Conservation (phyloP, 192 early-diverging fungal species). For the Podila minutissima region DNA sequence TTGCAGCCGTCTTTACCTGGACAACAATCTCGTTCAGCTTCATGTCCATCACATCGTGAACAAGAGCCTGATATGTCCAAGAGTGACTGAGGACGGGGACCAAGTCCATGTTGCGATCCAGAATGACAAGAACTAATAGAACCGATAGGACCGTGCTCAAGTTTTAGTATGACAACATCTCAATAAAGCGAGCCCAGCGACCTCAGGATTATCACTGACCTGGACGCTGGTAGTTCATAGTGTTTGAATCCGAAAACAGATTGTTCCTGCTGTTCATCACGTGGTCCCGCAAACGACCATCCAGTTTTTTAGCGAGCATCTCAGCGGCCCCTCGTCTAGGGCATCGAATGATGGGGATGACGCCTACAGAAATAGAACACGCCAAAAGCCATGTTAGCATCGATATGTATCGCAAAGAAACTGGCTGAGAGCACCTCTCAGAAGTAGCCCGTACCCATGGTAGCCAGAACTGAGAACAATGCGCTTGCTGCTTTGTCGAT, state of each 20-base stretch:
- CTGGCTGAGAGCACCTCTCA: not conserved
- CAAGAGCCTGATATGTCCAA: slow-evolving; percentile 97
- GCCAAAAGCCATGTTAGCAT: no score
- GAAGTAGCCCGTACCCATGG: slow-evolving; percentile 66
- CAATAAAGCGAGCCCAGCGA: not conserved
- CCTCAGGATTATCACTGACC: slow-evolving; percentile 41
- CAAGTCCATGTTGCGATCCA: slow-evolving; percentile 94
- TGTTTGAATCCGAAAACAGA: slow-evolving; percentile 73
- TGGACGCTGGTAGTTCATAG: slow-evolving; percentile 75
- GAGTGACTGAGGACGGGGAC: slow-evolving; percentile 93
- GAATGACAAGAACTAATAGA: slow-evolving; percentile 77
- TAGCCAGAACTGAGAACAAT: slow-evolving; percentile 92
- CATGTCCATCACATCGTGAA: slow-evolving; percentile 96
- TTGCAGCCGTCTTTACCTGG: slow-evolving; percentile 37
- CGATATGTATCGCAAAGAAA: not conserved
- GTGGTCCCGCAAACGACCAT: slow-evolving; percentile 91
- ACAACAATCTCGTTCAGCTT: slow-evolving; percentile 87
- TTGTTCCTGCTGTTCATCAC: slow-evolving; percentile 88
- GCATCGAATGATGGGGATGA: slow-evolving; percentile 91
- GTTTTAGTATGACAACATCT: not conserved
- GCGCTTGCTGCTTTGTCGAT: slow-evolving; percentile 82
- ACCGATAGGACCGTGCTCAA: not conserved
- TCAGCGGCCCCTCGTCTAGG: slow-evolving; percentile 94
- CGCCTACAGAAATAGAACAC: slow-evolving; percentile 52
- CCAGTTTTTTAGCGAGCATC: slow-evolving; percentile 90